Conservation (phyloP, 2,329 filamentous ascomycete genomes). For the Colletotrichum godetiae region DNA sequence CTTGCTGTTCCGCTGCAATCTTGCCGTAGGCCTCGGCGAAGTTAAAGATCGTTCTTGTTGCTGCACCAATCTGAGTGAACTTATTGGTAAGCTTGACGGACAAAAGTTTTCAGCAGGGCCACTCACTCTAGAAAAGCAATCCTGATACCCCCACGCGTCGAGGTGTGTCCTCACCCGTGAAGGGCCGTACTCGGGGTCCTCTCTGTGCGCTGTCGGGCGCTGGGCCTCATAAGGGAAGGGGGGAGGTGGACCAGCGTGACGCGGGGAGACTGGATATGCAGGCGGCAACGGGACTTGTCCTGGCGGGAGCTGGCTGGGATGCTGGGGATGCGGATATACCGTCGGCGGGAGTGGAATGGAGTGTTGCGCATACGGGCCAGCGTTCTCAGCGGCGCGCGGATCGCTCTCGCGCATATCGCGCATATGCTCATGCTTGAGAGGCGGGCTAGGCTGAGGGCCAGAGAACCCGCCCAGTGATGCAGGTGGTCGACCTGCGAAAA, state of each 20-base stretch:
- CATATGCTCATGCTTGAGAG: slow-evolving; percentile 52
- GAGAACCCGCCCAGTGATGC: slow-evolving; percentile 52
- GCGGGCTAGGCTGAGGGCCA: slow-evolving; percentile 53
- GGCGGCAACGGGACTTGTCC: slow-evolving; percentile 62
- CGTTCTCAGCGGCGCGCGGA: slow-evolving; percentile 50
- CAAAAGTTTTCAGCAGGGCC: slow-evolving; percentile 48
- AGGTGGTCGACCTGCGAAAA: slow-evolving; percentile 50
- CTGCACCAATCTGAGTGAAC: slow-evolving; percentile 58
- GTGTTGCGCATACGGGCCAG: slow-evolving; percentile 47
- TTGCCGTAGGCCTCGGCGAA: slow-evolving; percentile 68
- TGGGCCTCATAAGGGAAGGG: slow-evolving; percentile 60
- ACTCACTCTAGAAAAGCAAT: slow-evolving; percentile 63
- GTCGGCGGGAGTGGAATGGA: slow-evolving; percentile 29
- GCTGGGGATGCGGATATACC: slow-evolving; percentile 36
- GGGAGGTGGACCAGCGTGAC: slow-evolving; percentile 56
- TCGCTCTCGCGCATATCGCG: slow-evolving; percentile 50
- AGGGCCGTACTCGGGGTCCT: slow-evolving; percentile 57
- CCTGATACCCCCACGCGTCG: slow-evolving; percentile 65
- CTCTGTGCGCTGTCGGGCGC: slow-evolving; percentile 53
- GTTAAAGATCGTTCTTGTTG: slow-evolving; percentile 64
- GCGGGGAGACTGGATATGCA: slow-evolving; percentile 62
- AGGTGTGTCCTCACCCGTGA: slow-evolving; percentile 60
- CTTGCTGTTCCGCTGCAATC: slow-evolving; percentile 67
- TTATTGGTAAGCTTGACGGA: slow-evolving; percentile 31
- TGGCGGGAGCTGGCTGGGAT: slow-evolving; percentile 55